A percentile compares a stretch with the other conserved stretches of the same genome.
Evolutionary conservation across 2,329 filamentous ascomycete genomes (phyloP).

Genomic region (Pyrenochaeta sp.): DNA sequence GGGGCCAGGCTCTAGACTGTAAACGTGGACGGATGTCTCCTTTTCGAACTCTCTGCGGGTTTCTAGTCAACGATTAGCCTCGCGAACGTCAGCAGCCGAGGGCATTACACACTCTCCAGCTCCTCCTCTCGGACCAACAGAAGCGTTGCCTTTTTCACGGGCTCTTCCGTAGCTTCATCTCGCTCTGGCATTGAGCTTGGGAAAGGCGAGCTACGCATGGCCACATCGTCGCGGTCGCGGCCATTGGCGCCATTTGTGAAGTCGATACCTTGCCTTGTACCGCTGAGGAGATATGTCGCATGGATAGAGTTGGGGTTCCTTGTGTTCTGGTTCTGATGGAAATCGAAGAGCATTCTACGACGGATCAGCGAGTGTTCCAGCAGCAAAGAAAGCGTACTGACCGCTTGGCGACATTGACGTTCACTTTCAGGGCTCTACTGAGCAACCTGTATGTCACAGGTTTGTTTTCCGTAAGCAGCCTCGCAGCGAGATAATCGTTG

Average conservation of each 20-base stretch:
- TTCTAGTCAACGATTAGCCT: conserved; percentile 57
- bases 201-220: conserved; percentile 71
- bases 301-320: conserved; percentile 79
- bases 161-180: conserved; percentile 53
- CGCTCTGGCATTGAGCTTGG: conserved; percentile 71
- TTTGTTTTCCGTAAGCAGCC: conserved; percentile 78
- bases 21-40: conserved; percentile 84
- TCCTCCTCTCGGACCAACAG: conserved; percentile 76
- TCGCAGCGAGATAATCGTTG: conserved; percentile 75
- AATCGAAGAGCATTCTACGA: conserved; percentile 83
- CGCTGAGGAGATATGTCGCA: conserved; percentile 90
- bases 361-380: conserved; percentile 22
- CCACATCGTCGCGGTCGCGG: conserved; percentile 69
- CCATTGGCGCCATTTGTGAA: conserved; percentile 50
- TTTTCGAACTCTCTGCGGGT: conserved; percentile 73
- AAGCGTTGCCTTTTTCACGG: conserved; percentile 66
- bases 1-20: conserved; percentile 78
- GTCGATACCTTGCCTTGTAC: conserved; percentile 61
- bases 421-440: conserved; percentile 81
- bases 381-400: conserved; percentile 53
- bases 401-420: conserved; percentile 91
- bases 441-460: conserved; percentile 86
- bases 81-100: neutral
- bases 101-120: conserved; percentile 65
- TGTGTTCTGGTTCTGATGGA: conserved; percentile 78